Evolutionary conservation across 345 rosid genomes (phyloP).

Genomic region (Hevea brasiliensis): DNA sequence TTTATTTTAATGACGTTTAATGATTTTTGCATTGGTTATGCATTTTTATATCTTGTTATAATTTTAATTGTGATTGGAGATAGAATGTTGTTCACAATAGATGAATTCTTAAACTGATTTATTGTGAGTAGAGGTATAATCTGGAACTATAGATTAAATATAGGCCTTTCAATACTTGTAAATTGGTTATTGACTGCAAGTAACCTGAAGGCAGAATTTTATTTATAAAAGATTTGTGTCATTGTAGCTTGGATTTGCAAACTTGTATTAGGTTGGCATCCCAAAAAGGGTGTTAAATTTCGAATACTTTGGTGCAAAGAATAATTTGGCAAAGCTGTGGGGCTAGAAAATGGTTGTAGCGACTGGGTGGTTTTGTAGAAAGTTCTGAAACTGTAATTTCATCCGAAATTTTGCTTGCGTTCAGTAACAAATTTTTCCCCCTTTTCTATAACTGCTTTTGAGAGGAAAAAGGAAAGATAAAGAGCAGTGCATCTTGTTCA

Average conservation of each 20-base stretch:
- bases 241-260: too few relatives aligned
- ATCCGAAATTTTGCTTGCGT: not conserved
- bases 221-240: not conserved
- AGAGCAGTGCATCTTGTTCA: not conserved
- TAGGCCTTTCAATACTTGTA: not conserved
- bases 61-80: not conserved
- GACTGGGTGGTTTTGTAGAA: too few relatives aligned
- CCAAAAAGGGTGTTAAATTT: not conserved
- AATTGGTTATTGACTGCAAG: not conserved
- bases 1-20: slow-evolving; percentile 17
- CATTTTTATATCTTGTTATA: not conserved
- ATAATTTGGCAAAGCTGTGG: not conserved
- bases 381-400: too few relatives aligned
- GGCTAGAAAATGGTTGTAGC: not conserved
- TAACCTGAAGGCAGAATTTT: not conserved
- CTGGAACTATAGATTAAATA: not conserved
- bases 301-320: not conserved
- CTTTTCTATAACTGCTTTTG: not conserved
- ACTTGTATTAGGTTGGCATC: not conserved
- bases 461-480: not conserved
- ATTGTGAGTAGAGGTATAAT: not conserved
- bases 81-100: not conserved
- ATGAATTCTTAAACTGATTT: not conserved
- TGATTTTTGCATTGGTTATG: slow-evolving; percentile 5
- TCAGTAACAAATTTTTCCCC: too few relatives aligned